Conservation (phyloP, 176 grass and related monocot genomes). For the Otatea glauca region DNA sequence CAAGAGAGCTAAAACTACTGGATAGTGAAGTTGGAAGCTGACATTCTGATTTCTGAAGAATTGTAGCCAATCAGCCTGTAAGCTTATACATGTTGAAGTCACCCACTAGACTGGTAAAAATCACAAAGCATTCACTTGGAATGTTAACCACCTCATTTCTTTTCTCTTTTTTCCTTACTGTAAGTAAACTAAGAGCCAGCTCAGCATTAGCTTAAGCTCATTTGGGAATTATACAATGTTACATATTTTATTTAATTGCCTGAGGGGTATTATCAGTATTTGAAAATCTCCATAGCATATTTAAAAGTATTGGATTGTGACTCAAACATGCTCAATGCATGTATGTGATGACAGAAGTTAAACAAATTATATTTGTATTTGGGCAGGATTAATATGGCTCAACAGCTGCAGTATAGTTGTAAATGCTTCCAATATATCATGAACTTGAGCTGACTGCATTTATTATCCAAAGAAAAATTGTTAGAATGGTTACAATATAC, state of each 20-base stretch:
- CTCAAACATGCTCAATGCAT: slow-evolving; percentile 17
- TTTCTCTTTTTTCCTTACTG: slow-evolving; percentile 14
- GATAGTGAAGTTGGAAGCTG: too few relatives aligned
- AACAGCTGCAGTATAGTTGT: slow-evolving; percentile 32
- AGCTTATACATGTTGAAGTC: too few relatives aligned
- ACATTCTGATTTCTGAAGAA: too few relatives aligned
- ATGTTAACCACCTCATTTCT: background rate
- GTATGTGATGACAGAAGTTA: slow-evolving; percentile 16
- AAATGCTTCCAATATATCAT: slow-evolving; percentile 30
- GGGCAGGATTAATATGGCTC: slow-evolving; percentile 20
- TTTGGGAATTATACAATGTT: slow-evolving; percentile 7
- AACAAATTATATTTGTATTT: slow-evolving; percentile 29
- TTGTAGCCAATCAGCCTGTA: too few relatives aligned
- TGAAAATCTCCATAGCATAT: background rate
- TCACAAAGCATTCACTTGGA: too few relatives aligned
- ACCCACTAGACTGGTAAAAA: too few relatives aligned
- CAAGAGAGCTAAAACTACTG: slow-evolving; percentile 8
- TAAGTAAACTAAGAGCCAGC: slow-evolving; percentile 10
- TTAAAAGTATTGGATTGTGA: slow-evolving; percentile 4
- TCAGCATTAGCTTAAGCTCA: slow-evolving; percentile 20
- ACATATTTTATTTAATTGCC: slow-evolving; percentile 10
- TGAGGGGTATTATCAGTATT: slow-evolving; percentile 17
- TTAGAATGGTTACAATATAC: slow-evolving; percentile 52
- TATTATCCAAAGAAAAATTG: slow-evolving; percentile 38
- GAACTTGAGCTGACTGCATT: background rate